Evolutionary conservation across 2,329 filamentous ascomycete species (phyloP).

Genomic region (Ampelomyces quisqualis): DNA sequence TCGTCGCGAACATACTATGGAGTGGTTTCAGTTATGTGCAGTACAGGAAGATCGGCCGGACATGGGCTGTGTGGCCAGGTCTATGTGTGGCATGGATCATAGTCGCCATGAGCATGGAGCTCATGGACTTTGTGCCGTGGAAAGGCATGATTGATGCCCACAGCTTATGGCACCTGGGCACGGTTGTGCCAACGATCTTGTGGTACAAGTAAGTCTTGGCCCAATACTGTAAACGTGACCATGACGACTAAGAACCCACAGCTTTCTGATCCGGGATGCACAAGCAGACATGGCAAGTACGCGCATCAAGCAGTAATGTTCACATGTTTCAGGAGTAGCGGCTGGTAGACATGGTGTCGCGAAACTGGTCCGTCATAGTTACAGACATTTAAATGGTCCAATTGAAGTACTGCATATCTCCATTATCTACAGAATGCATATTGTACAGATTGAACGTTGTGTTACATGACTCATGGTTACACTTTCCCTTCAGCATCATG

Average conservation of each 20-base stretch:
- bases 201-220: slow-evolving; percentile 82
- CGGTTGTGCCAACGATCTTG: slow-evolving; percentile 80
- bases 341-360: too few species aligned
- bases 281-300: slow-evolving; percentile 71
- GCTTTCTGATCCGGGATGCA: slow-evolving; percentile 83
- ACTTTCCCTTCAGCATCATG: too few species aligned
- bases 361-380: too few species aligned
- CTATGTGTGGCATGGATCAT: slow-evolving; percentile 90
- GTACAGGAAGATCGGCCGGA: slow-evolving; percentile 68
- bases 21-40: slow-evolving; percentile 74
- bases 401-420: slow-evolving; percentile 1
- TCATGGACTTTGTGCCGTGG: slow-evolving; percentile 89
- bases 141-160: slow-evolving; percentile 86
- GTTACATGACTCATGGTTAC: too few species aligned
- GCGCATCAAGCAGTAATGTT: slow-evolving; percentile 72
- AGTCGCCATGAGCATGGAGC: slow-evolving; percentile 90
- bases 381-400: slow-evolving; percentile 2
- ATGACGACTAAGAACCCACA: slow-evolving; percentile 43
- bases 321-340: too few species aligned
- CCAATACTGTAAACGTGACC: slow-evolving; percentile 2
- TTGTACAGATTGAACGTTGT: not conserved
- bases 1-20: slow-evolving; percentile 82
- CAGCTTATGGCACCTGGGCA: slow-evolving; percentile 92
- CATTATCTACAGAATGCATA: not conserved
- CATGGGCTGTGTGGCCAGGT: slow-evolving; percentile 88